Conservation (phyloP, 208 protist genomes). For the Phytomonas sp. region DNA sequence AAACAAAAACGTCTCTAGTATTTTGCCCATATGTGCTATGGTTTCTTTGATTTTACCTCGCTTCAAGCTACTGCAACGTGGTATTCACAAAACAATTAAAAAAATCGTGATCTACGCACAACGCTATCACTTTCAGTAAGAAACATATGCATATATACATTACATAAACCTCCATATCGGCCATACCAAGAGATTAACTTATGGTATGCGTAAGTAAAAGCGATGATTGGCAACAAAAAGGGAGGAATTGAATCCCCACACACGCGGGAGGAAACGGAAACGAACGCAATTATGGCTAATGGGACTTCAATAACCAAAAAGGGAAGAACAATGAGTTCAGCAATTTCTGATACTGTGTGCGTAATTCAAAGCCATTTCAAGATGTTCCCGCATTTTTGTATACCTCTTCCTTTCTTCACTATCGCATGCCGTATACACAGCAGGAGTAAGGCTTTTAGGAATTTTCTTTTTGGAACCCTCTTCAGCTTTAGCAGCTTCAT, state of each 20-base stretch:
- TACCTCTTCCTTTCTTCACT: neutral
- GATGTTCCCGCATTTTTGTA: neutral
- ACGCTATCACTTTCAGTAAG: neutral
- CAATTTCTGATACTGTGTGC: neutral
- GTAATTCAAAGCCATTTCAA: neutral
- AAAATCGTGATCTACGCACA: neutral
- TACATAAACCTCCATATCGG: neutral
- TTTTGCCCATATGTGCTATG: neutral
- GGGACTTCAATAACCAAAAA: neutral
- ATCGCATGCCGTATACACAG: neutral
- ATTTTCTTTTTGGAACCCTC: neutral
- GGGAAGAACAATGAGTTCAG: neutral
- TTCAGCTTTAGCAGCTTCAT: neutral
- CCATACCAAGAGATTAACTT: neutral
- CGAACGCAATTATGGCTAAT: neutral
- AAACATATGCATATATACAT: neutral
- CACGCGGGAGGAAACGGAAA: neutral
- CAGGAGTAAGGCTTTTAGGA: neutral
- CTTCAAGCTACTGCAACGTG: neutral
- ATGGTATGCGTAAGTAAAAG: neutral
- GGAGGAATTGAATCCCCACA: neutral
- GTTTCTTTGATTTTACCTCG: neutral
- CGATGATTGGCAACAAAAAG: neutral
- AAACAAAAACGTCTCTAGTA: slow-evolving; percentile 1
- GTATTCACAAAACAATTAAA: neutral